phyloP scores from a whole-genome alignment of 768 basidiomycete genomes.

The Amanita phalloides region DNA sequence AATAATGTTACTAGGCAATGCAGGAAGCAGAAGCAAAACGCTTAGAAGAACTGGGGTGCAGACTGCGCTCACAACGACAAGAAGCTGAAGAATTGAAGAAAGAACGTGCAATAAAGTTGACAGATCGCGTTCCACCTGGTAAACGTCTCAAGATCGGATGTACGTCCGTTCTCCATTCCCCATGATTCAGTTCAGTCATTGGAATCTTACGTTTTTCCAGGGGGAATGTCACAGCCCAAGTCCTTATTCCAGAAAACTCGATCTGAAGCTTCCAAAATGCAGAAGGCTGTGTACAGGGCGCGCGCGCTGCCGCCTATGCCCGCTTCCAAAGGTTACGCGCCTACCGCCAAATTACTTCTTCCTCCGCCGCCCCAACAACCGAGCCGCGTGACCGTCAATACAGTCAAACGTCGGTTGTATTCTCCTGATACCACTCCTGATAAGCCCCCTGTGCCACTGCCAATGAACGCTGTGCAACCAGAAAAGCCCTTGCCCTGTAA shows the following conservation, averaged over 20 bases:
- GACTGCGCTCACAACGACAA: conserved; percentile 54
- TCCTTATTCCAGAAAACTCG: conserved; percentile 71
- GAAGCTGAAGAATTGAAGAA: conserved; percentile 69
- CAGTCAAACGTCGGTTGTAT: conserved; percentile 27
- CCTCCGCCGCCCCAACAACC: conserved; percentile 21
- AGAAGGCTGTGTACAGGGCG: conserved; percentile 46
- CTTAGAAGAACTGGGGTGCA: conserved; percentile 50
- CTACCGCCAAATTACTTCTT: conserved; percentile 25
- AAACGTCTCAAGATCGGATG: conserved; percentile 44
- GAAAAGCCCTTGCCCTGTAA: conserved; percentile 10
- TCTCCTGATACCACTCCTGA: conserved; percentile 8
- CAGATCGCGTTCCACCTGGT: conserved; percentile 53
- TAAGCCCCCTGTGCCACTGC: background rate
- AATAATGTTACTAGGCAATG: conserved; percentile 29
- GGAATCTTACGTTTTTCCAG: background rate
- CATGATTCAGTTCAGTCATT: background rate
- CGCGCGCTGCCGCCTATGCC: conserved; percentile 47
- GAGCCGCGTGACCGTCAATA: conserved; percentile 41
- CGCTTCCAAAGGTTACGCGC: conserved; percentile 30
- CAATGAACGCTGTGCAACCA: conserved; percentile 3
- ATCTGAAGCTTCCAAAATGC: conserved; percentile 56
- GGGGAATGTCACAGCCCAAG: conserved; percentile 35
- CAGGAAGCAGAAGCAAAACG: conserved; percentile 50
- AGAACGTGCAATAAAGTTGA: conserved; percentile 67
- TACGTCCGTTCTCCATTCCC: background rate